Percentiles rank a stretch among this genome's conserved stretches.
phyloP scores from a whole-genome alignment of 805 yeast species.

The Scheffersomyces lignosus region DNA sequence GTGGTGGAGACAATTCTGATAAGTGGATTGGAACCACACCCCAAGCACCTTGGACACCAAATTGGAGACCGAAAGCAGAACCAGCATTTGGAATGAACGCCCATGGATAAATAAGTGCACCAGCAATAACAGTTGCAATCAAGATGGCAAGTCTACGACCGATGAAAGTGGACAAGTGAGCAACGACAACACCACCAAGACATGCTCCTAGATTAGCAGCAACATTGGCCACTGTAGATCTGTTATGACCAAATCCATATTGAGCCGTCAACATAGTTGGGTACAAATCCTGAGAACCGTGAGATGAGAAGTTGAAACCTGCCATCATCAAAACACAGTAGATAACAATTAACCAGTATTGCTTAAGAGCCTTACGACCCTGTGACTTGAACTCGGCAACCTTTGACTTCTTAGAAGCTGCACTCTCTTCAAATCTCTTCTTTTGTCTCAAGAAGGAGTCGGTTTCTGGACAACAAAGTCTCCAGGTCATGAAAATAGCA shows the following conservation, averaged over 20 bases:
- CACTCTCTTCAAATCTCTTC: conserved; percentile 11
- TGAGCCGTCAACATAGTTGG: conserved; percentile 39
- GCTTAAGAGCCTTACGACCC: conserved; percentile 29
- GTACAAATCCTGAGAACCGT: conserved; percentile 43
- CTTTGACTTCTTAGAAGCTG: conserved; percentile 9
- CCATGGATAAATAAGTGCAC: conserved; percentile 44
- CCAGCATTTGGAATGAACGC: conserved; percentile 51
- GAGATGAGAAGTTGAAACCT: conserved; percentile 43
- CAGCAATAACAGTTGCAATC: conserved; percentile 32
- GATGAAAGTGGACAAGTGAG: conserved; percentile 35
- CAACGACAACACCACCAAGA: conserved; percentile 46
- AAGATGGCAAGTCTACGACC: conserved; percentile 39
- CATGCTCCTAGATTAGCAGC: conserved; percentile 45
- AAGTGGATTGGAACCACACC: conserved; percentile 66
- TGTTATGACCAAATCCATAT: conserved; percentile 30
- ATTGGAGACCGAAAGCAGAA: conserved; percentile 55
- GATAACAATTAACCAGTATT: conserved; percentile 60
- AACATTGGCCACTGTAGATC: conserved; percentile 40
- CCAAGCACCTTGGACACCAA: conserved; percentile 70
- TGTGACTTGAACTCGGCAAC: conserved; percentile 9
- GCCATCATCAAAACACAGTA: conserved; percentile 54
- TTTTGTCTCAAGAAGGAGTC: conserved; percentile 49
- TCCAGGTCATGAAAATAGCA: conserved; percentile 56
- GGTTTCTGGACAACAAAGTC: conserved; percentile 61
- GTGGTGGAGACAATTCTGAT: conserved; percentile 61